Conservation (phyloP, 805 yeast genomes). For the Hanseniaspora jakobsenii region DNA sequence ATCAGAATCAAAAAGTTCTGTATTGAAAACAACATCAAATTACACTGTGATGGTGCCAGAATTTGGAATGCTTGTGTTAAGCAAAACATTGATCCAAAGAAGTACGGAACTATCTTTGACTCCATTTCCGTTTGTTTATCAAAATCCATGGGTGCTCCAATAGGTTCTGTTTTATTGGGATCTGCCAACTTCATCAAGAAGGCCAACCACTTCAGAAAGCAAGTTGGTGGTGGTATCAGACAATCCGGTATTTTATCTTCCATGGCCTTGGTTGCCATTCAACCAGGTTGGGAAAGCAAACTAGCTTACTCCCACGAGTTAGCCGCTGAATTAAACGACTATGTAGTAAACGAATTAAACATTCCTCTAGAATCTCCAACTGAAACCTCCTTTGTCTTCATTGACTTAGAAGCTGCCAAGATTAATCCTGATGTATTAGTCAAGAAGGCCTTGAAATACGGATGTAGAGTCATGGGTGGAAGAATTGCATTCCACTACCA, state of each 20-base stretch:
- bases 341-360: slow-evolving; percentile 38
- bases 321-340: slow-evolving; percentile 41
- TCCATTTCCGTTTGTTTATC: slow-evolving; percentile 83
- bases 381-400: slow-evolving; percentile 71
- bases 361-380: slow-evolving; percentile 60
- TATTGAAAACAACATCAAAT: slow-evolving; percentile 39
- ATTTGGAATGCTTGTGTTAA: slow-evolving; percentile 80
- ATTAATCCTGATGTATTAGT: slow-evolving; percentile 47
- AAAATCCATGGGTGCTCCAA: slow-evolving; percentile 85
- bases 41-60: slow-evolving; percentile 94
- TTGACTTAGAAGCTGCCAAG: slow-evolving; percentile 43
- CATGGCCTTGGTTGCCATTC: slow-evolving; percentile 71
- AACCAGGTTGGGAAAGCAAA: slow-evolving; percentile 52
- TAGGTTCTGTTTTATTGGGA: slow-evolving; percentile 81
- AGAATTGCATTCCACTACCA: slow-evolving; percentile 76
- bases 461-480: slow-evolving; percentile 55
- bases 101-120: slow-evolving; percentile 64
- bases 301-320: slow-evolving; percentile 37
- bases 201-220: slow-evolving; percentile 80
- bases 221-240: slow-evolving; percentile 86
- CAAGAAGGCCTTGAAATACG: slow-evolving; percentile 43
- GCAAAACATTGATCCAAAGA: slow-evolving; percentile 46
- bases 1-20: slow-evolving; percentile 61
- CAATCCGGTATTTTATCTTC: slow-evolving; percentile 72
- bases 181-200: slow-evolving; percentile 42